A percentile compares a stretch with the other conserved stretches of the same genome.
Evolutionary conservation across 495 filamentous ascomycete genomes (phyloP).

Genomic region (Penicillium manginii): DNA sequence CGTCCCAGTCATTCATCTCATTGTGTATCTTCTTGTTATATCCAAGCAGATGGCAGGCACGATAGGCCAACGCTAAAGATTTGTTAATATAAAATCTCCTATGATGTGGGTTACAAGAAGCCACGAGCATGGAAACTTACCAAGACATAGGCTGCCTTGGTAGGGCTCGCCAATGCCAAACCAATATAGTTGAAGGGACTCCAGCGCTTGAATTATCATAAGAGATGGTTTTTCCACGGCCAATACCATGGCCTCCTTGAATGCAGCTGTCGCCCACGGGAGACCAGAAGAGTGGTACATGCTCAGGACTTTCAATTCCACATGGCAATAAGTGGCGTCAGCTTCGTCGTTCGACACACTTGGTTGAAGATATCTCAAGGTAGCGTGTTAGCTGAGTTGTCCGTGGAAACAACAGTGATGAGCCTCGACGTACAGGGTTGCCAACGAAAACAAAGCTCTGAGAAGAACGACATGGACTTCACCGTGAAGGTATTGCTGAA

Average conservation of each 20-base stretch:
- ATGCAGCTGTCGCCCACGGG: constrained; percentile 9
- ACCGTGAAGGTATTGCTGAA: constrained; percentile 7
- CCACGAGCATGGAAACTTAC: no score
- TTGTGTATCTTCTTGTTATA: neutral
- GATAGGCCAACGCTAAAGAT: constrained; percentile 5
- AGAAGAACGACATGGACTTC: neutral
- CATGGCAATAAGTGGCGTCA: neutral
- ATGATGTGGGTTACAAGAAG: no score
- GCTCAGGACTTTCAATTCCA: constrained; percentile 5
- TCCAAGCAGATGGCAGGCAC: constrained; percentile 6
- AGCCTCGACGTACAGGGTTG: constrained; percentile 5
- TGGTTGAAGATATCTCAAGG: neutral
- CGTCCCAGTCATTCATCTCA: neutral
- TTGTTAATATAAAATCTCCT: neutral
- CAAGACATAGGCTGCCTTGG: constrained; percentile 1
- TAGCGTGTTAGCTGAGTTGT: neutral
- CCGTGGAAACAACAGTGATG: neutral
- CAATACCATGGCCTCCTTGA: constrained; percentile 5
- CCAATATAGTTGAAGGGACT: constrained; percentile 6
- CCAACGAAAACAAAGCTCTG: constrained; percentile 4
- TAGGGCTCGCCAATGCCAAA: constrained; percentile 5
- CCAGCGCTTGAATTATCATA: constrained; percentile 3
- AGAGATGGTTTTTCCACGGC: constrained; percentile 8
- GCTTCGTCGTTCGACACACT: neutral
- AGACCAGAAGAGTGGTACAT: constrained; percentile 6